Percentiles rank a stretch among this genome's conserved stretches.
Conservation (phyloP, 2,329 filamentous ascomycete genomes). For the Xylaria arbuscula region DNA sequence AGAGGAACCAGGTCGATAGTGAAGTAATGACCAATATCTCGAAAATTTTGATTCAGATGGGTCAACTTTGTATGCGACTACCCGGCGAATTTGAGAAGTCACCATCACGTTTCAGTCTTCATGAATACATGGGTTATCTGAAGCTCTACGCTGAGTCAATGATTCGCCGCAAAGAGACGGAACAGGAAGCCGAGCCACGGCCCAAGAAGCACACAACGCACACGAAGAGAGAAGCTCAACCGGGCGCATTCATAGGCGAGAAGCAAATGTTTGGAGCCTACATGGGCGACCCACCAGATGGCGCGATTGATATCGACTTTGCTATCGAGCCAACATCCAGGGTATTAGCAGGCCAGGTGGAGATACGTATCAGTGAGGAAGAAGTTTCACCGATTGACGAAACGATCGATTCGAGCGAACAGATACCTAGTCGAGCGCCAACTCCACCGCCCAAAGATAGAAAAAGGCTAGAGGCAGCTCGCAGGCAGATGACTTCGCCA, state of each 20-base stretch:
- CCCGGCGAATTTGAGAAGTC: slow-evolving; percentile 67
- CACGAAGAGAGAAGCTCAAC: slow-evolving; percentile 24
- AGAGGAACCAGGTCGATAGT: slow-evolving; percentile 40
- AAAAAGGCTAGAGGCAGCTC: slow-evolving; percentile 46
- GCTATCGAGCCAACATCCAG: slow-evolving; percentile 42
- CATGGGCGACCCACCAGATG: slow-evolving; percentile 54
- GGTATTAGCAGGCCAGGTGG: slow-evolving; percentile 35
- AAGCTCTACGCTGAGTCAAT: slow-evolving; percentile 66
- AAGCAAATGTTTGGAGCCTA: slow-evolving; percentile 48
- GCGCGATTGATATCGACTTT: slow-evolving; percentile 53
- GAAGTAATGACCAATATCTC: slow-evolving; percentile 50
- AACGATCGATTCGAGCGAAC: slow-evolving; percentile 42
- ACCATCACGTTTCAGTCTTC: slow-evolving; percentile 75
- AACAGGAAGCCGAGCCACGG: slow-evolving; percentile 34
- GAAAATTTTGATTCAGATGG: slow-evolving; percentile 52
- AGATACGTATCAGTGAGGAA: slow-evolving; percentile 37
- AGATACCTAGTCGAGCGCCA: slow-evolving; percentile 47
- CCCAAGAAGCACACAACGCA: slow-evolving; percentile 8
- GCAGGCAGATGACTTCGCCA: slow-evolving; percentile 44
- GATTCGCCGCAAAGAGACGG: slow-evolving; percentile 41
- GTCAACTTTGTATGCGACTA: slow-evolving; percentile 48
- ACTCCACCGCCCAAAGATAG: slow-evolving; percentile 50
- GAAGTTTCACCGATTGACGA: slow-evolving; percentile 35
- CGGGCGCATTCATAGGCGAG: slow-evolving; percentile 47
- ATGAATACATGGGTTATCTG: slow-evolving; percentile 75